Conservation (phyloP, 208 protist species). For the Leishmania mexicana region DNA sequence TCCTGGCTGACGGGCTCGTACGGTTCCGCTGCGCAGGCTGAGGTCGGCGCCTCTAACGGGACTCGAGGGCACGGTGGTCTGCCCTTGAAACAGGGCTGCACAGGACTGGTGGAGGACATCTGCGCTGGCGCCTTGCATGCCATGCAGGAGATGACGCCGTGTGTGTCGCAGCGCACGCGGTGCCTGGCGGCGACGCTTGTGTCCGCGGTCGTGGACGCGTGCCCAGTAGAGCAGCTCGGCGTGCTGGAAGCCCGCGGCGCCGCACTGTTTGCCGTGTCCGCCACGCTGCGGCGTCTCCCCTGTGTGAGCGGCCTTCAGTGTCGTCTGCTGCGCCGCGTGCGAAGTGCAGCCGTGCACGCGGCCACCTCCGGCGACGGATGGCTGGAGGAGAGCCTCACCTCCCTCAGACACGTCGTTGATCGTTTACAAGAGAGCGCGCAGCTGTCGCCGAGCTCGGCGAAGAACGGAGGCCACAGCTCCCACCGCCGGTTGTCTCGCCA, state of each 20-base stretch:
- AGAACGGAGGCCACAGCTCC: not conserved
- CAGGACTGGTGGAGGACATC: constrained; percentile 24
- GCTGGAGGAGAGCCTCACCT: constrained; percentile 9
- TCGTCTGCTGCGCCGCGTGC: constrained; percentile 47
- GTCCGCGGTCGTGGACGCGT: constrained; percentile 27
- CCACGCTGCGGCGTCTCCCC: constrained; percentile 30
- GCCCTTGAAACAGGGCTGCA: not conserved
- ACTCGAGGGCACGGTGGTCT: not conserved
- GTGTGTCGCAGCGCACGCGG: constrained; percentile 46
- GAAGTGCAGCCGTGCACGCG: constrained; percentile 19
- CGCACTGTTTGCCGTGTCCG: constrained; percentile 49
- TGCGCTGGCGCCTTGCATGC: constrained; percentile 29
- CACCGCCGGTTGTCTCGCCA: not conserved
- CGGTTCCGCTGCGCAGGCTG: not conserved
- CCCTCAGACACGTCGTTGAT: constrained; percentile 15
- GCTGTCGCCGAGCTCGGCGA: not conserved
- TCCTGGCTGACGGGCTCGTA: constrained; percentile 20
- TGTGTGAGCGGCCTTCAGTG: constrained; percentile 69
- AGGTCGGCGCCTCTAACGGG: not conserved
- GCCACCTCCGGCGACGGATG: constrained; percentile 15
- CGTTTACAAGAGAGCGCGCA: not conserved
- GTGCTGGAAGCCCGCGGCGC: constrained; percentile 26
- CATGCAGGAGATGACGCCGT: constrained; percentile 33
- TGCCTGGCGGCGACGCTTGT: constrained; percentile 33
- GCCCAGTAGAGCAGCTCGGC: constrained; percentile 12